phyloP scores from a whole-genome alignment of 495 filamentous ascomycete species.

The Tuber magnatum region DNA sequence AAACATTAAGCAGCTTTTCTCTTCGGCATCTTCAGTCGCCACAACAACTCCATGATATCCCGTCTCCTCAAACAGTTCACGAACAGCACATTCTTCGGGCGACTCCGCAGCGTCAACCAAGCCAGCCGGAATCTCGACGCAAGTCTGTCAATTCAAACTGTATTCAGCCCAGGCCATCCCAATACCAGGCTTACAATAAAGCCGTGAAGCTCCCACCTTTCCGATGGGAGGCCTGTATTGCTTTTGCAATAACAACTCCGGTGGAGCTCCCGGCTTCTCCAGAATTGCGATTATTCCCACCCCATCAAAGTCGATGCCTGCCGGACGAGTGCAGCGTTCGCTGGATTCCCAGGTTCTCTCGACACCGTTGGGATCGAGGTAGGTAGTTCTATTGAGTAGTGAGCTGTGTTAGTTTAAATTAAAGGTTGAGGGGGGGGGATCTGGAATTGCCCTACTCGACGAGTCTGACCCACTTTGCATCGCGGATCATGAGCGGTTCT shows the following conservation, averaged over 20 bases:
- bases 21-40: conserved; percentile 40
- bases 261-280: conserved; percentile 49
- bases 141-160: conserved; percentile 22
- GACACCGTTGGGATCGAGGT: conserved; percentile 61
- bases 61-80: conserved; percentile 92
- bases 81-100: conserved; percentile 67
- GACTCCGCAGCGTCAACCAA: conserved; percentile 77
- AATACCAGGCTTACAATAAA: background rate
- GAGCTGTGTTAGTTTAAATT: conserved; percentile 14
- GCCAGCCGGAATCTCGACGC: conserved; percentile 80
- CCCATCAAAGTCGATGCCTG: conserved; percentile 67
- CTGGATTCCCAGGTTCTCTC: conserved; percentile 74
- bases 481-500: conserved; percentile 39
- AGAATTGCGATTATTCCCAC: conserved; percentile 87
- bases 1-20: conserved; percentile 72
- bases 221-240: conserved; percentile 82
- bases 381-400: conserved; percentile 53
- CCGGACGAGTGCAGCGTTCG: conserved; percentile 66
- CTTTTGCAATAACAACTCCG: conserved; percentile 72
- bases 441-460: conserved; percentile 42
- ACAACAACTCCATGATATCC: conserved; percentile 68
- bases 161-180: background rate
- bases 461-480: conserved; percentile 70
- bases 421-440: conserved; percentile 2
- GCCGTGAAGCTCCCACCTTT: conserved; percentile 45